Percentiles rank a stretch among this genome's conserved stretches.
Conservation (phyloP, 2,329 filamentous ascomycete genomes). For the Stachybotrys echinatus region DNA sequence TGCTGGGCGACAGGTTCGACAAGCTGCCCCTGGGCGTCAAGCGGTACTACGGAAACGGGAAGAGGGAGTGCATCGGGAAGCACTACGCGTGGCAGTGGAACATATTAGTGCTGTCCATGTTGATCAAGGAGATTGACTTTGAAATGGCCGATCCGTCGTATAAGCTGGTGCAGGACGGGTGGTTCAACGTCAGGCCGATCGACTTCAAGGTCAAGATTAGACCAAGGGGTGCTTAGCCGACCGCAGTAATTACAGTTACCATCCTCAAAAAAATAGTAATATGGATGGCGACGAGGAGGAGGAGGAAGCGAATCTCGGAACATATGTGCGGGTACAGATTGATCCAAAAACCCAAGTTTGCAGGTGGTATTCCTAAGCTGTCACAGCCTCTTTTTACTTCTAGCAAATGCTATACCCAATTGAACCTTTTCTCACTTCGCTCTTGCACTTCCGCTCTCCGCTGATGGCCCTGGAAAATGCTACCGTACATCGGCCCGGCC, state of each 20-base stretch:
- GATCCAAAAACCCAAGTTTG: neutral
- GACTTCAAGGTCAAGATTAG: conserved; percentile 38
- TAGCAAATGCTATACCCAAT: too few species aligned
- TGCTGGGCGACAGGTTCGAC: conserved; percentile 40
- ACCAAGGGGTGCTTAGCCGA: conserved; percentile 19
- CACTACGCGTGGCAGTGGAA: conserved; percentile 43
- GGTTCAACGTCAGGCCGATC: conserved; percentile 47
- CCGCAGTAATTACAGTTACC: neutral
- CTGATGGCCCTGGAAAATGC: too few species aligned
- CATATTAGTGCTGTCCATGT: conserved; percentile 33
- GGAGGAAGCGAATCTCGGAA: neutral
- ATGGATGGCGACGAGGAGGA: too few species aligned
- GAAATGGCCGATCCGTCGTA: conserved; percentile 34
- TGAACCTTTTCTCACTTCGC: neutral
- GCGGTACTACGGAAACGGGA: conserved; percentile 48
- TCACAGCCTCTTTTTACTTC: too few species aligned
- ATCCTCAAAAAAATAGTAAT: neutral
- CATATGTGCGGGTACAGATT: neutral
- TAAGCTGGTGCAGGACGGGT: conserved; percentile 38
- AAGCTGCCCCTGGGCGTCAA: conserved; percentile 37
- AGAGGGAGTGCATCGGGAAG: conserved; percentile 45
- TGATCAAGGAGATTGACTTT: conserved; percentile 41
- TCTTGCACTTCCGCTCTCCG: too few species aligned
- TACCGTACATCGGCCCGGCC: neutral
- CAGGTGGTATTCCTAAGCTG: too few species aligned